Conservation (phyloP, 352 stramenopile genomes). For the Pythium periplocum region DNA sequence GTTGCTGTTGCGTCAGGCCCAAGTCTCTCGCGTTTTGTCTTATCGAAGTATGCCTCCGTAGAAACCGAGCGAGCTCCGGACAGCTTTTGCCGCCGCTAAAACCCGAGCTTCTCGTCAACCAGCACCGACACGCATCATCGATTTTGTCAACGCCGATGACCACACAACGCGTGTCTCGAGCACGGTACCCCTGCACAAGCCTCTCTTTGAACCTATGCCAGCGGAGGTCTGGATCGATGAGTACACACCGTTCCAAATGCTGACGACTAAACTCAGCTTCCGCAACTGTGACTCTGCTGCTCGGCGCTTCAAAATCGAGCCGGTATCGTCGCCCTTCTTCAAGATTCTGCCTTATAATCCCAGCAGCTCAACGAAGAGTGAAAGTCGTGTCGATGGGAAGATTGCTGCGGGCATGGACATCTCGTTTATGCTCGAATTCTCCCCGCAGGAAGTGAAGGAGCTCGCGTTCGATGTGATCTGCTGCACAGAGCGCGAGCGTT, state of each 20-base stretch:
- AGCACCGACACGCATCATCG: conserved; percentile 35
- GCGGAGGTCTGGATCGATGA: conserved; percentile 88
- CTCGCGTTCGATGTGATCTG: conserved; percentile 91
- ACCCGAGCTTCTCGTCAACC: conserved; percentile 30
- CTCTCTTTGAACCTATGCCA: conserved; percentile 85
- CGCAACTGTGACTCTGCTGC: conserved; percentile 90
- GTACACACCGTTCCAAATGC: conserved; percentile 86
- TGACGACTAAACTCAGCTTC: conserved; percentile 84
- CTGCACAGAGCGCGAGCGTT: conserved; percentile 93
- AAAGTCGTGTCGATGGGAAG: conserved; percentile 54
- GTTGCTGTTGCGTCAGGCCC: no score
- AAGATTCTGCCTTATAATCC: conserved; percentile 36
- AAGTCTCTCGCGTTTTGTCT: no score
- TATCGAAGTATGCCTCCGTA: neutral
- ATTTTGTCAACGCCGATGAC: conserved; percentile 70
- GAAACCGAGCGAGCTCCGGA: conserved; percentile 68
- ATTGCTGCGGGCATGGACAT: conserved; percentile 94
- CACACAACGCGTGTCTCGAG: conserved; percentile 58
- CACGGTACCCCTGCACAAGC: conserved; percentile 74
- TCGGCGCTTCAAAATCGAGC: conserved; percentile 86
- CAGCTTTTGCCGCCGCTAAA: conserved; percentile 56
- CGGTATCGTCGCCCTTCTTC: conserved; percentile 86
- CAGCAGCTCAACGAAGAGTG: conserved; percentile 6
- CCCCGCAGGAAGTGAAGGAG: conserved; percentile 84
- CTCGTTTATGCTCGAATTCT: conserved; percentile 88